Conservation (phyloP, 2,329 filamentous ascomycete genomes). For the Verruconis gallopava region DNA sequence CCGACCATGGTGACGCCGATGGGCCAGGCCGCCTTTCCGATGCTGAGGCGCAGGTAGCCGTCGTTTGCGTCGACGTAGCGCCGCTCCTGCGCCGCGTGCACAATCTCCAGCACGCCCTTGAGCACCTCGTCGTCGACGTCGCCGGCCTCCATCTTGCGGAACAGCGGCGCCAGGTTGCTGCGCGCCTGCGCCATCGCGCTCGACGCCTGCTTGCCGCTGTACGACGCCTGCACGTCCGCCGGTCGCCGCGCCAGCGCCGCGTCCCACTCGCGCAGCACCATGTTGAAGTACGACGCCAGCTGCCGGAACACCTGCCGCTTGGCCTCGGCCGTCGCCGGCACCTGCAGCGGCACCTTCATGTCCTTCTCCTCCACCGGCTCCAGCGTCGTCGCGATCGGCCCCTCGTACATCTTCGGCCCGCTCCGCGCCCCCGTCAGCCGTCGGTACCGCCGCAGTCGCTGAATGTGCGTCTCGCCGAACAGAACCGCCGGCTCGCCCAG, state of each 20-base stretch:
- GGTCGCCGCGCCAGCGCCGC: slow-evolving; percentile 53
- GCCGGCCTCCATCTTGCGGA: slow-evolving; percentile 73
- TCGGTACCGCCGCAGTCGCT: slow-evolving; percentile 57
- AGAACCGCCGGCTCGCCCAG: slow-evolving; percentile 60
- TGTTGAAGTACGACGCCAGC: slow-evolving; percentile 87
- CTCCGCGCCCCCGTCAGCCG: slow-evolving; percentile 38
- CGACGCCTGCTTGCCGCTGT: slow-evolving; percentile 68
- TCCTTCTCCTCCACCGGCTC: slow-evolving; percentile 69
- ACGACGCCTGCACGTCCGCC: slow-evolving; percentile 51
- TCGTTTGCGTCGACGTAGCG: slow-evolving; percentile 95
- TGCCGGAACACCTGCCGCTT: slow-evolving; percentile 70
- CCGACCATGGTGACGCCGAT: slow-evolving; percentile 99
- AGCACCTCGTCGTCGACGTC: slow-evolving; percentile 70
- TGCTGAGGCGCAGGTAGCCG: slow-evolving; percentile 82
- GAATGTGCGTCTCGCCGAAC: slow-evolving; percentile 69
- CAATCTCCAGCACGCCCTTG: slow-evolving; percentile 78
- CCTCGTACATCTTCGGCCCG: slow-evolving; percentile 43
- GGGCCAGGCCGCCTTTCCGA: slow-evolving; percentile 94
- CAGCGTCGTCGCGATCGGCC: slow-evolving; percentile 79
- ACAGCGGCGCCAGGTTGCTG: slow-evolving; percentile 79
- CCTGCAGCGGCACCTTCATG: slow-evolving; percentile 63
- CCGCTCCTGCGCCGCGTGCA: slow-evolving; percentile 75
- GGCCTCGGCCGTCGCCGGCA: slow-evolving; percentile 51
- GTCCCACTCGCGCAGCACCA: slow-evolving; percentile 87
- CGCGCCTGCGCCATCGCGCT: slow-evolving; percentile 77